Evolutionary conservation across 2,329 filamentous ascomycete genomes (phyloP), one percentile per base, ranked within the genome.

Genomic region (Curvularia spicifera): DNA sequence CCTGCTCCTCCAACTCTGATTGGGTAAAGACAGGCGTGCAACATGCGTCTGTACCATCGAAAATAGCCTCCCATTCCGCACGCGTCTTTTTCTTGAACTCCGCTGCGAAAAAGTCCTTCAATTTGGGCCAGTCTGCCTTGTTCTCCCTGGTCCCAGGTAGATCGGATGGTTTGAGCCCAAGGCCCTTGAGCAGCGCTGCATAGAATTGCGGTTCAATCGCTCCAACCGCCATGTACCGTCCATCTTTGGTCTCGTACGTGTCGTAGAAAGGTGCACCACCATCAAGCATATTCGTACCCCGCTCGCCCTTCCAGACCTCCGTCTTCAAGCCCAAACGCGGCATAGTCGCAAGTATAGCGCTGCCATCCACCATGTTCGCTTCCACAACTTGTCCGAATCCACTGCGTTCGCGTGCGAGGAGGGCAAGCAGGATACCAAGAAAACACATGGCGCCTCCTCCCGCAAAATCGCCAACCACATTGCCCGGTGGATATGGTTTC

Each of bases 301-400:
- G 82, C 26, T 85, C 82, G 3, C 76, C 75, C 66, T 80, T 74
- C 81, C 91, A 93, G 39, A 87, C 72, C 0, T 85, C 83, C 6
- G 82, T 87, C 72, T 89, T 88, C 60, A 83, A 81, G 28, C 82
- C 82, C 60, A 96, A 80, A 33, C 94, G 83, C 51, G 91, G 89
- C 78, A 94, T 94, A 0, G 88, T 89, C 1, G 89, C 88, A 26
- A 98, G 79, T 76, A 94, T 94, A 35, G 87, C 85, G 22, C 85
- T 86, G 8, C 94, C 94, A 78, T 98, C 94, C 12, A 97, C 94
- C 94, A 98, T 98, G 76, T 96, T 97, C 15, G 91, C 91, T 79
- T 97, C 92, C 8, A 98, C 93, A 12, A 97, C 89, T 78, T 97
- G 94, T 0, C 94, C 94, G 2, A 79, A 61, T 0, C 91, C 91